Percentiles rank a stretch among this genome's conserved stretches.
Evolutionary conservation across 2,329 filamentous ascomycete genomes (phyloP).

Genomic region (Exutisphaerella laricina): DNA sequence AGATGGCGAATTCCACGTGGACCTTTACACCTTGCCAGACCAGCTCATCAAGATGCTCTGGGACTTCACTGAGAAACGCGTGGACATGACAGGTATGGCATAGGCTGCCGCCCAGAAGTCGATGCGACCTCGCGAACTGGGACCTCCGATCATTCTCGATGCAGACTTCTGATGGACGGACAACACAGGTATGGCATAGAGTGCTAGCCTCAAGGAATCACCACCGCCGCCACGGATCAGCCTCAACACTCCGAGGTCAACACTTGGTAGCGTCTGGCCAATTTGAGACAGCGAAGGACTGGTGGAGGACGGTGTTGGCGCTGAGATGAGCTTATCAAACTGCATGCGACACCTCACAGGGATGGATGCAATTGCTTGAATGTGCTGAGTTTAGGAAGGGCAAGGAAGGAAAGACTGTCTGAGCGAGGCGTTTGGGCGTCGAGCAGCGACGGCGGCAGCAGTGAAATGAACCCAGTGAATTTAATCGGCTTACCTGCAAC

Average conservation of each 20-base stretch:
- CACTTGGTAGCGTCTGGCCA: background rate
- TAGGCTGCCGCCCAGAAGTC: too few relatives aligned
- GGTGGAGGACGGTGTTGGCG: too few relatives aligned
- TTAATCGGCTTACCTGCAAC: background rate
- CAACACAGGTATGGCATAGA: slow-evolving; percentile 22
- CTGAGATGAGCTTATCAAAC: too few relatives aligned
- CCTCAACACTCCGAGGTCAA: slow-evolving; percentile 9
- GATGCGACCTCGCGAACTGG: too few relatives aligned
- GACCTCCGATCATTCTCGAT: too few relatives aligned
- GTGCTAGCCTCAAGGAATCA: too few relatives aligned
- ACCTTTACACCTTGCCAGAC: slow-evolving; percentile 95
- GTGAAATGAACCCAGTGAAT: background rate
- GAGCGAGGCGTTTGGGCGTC: background rate
- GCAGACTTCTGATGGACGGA: too few relatives aligned
- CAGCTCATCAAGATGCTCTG: slow-evolving; percentile 85
- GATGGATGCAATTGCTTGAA: background rate
- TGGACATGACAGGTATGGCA: slow-evolving; percentile 30
- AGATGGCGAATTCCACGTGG: slow-evolving; percentile 97
- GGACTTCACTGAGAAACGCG: slow-evolving; percentile 61
- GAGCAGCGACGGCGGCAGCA: background rate
- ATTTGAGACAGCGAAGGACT: too few relatives aligned
- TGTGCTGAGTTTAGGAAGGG: background rate
- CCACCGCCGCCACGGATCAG: background rate
- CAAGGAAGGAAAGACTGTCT: background rate
- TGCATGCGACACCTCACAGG: background rate